Conservation (phyloP, 805 yeast species). For the Yamadazyma scolyti region DNA sequence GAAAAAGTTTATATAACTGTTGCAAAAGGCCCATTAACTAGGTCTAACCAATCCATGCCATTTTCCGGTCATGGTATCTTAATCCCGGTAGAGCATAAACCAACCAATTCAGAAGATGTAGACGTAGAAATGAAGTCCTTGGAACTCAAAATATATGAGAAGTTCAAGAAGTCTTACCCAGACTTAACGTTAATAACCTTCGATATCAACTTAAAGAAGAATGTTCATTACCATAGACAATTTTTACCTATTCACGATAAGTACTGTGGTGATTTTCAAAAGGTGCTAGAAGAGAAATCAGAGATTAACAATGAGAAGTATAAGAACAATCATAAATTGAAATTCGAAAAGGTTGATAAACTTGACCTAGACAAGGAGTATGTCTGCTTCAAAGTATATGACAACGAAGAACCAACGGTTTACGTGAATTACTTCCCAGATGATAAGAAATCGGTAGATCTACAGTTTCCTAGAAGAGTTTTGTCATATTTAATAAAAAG, state of each 20-base stretch:
- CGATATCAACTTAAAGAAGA: slow-evolving; percentile 61
- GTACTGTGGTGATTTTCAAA: slow-evolving; percentile 38
- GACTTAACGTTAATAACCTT: slow-evolving; percentile 57
- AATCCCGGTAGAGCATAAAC: slow-evolving; percentile 72
- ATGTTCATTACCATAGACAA: slow-evolving; percentile 77
- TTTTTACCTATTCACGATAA: slow-evolving; percentile 61
- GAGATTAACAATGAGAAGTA: slow-evolving; percentile 46
- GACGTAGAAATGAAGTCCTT: slow-evolving; percentile 44
- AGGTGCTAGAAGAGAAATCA: slow-evolving; percentile 42
- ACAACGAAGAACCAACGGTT: slow-evolving; percentile 14
- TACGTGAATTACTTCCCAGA: slow-evolving; percentile 19
- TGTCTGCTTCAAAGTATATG: slow-evolving; percentile 29
- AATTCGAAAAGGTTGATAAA: slow-evolving; percentile 29
- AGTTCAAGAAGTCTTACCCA: slow-evolving; percentile 38
- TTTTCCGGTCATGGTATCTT: slow-evolving; percentile 82
- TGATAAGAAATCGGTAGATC: slow-evolving; percentile 48
- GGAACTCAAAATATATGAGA: slow-evolving; percentile 44
- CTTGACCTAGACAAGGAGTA: slow-evolving; percentile 30
- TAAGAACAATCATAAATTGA: slow-evolving; percentile 37
- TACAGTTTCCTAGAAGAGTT: slow-evolving; percentile 82
- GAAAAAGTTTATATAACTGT: slow-evolving; percentile 62
- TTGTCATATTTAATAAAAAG: slow-evolving; percentile 59
- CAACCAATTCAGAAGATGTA: slow-evolving; percentile 23
- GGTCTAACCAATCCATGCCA: slow-evolving; percentile 41
- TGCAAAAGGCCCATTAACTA: slow-evolving; percentile 82